These are phyloP conservation scores for Penicillium sp. DNA, from an alignment of 2,329 filamentous ascomycete species.

Conservation along the genomic window DNA sequence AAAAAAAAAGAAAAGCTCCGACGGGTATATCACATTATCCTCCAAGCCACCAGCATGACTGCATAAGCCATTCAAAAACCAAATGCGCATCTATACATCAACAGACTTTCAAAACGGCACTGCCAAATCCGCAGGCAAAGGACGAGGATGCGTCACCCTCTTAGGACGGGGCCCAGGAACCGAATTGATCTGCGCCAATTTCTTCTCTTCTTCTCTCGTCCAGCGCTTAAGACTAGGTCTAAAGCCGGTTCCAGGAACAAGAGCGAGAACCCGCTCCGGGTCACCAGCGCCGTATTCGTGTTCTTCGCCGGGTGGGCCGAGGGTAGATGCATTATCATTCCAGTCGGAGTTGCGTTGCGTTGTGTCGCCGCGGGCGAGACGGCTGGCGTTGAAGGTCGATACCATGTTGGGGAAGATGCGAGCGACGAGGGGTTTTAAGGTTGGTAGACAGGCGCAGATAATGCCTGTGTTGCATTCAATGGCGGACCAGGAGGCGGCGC, in stretches of 20 bases:
- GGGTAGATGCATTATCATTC: conserved; percentile 29
- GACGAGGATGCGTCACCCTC: neutral
- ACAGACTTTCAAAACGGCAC: neutral
- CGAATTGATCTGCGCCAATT: conserved; percentile 1
- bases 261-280: conserved; percentile 24
- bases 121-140: neutral
- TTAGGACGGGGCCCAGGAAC: conserved; percentile 5
- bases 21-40: neutral
- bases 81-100: neutral
- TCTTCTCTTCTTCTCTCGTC: conserved; percentile 16
- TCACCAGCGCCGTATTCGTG: conserved; percentile 27
- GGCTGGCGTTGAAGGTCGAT: conserved; percentile 24
- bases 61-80: neutral
- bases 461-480: conserved; percentile 43
- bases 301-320: conserved; percentile 30
- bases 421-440: conserved; percentile 37
- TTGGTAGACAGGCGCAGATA: conserved; percentile 44
- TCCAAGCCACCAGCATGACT: neutral
- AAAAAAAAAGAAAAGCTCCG: neutral
- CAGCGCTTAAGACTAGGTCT: conserved; percentile 14
- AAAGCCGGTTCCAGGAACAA: conserved; percentile 14
- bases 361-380: conserved; percentile 15
- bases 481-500: conserved; percentile 38
- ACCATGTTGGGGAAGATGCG: conserved; percentile 31
- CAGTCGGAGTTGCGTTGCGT: conserved; percentile 26